phyloP scores from a whole-genome alignment of 441 rosid genomes.

The Bruguiera hainesii region DNA sequence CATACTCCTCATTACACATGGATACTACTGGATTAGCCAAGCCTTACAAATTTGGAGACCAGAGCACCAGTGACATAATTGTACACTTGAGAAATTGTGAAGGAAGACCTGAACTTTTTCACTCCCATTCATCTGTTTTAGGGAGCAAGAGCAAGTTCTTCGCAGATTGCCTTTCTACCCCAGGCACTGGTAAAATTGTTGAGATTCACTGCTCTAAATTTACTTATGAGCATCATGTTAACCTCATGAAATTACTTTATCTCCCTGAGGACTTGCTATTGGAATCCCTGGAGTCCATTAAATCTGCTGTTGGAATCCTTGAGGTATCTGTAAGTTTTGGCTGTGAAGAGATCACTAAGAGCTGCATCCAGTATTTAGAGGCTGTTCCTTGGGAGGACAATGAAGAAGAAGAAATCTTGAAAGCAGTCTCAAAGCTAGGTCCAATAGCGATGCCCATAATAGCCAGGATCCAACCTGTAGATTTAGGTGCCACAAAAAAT shows the following conservation, averaged over 20 bases:
- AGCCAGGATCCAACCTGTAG: conserved; percentile 50
- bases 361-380: conserved; percentile 49
- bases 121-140: conserved; percentile 36
- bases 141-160: conserved; percentile 40
- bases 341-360: conserved; percentile 40
- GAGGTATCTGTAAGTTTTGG: conserved; percentile 36
- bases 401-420: conserved; percentile 50
- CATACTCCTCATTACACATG: conserved; percentile 27
- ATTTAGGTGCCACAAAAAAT: conserved; percentile 43
- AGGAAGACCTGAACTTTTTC: conserved; percentile 43
- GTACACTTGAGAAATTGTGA: conserved; percentile 35
- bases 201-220: conserved; percentile 37
- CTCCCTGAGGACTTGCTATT: conserved; percentile 31
- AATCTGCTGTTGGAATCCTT: conserved; percentile 44
- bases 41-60: conserved; percentile 36
- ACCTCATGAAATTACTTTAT: conserved; percentile 38
- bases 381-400: conserved; percentile 51
- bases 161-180: conserved; percentile 32
- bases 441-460: conserved; percentile 48
- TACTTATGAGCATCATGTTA: conserved; percentile 40
- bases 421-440: conserved; percentile 38
- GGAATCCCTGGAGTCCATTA: conserved; percentile 38
- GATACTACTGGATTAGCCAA: conserved; percentile 29
- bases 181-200: conserved; percentile 20
- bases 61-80: conserved; percentile 33